These are phyloP conservation scores for Filobasidium wieringae DNA, from an alignment of 768 basidiomycete genomes.

Conservation along the genomic window DNA sequence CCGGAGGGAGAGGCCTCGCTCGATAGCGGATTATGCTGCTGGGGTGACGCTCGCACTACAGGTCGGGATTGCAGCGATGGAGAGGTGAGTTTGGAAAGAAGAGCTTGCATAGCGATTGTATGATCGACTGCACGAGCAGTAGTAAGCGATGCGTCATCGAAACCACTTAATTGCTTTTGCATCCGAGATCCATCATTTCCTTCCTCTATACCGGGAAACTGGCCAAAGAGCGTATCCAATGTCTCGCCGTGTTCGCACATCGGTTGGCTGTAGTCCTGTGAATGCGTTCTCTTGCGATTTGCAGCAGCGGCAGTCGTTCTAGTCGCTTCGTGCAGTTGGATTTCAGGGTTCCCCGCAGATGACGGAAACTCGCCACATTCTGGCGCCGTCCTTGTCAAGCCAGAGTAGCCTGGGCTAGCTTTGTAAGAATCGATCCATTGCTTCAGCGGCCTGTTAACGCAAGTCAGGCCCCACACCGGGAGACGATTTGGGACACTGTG, in stretches of 20 bases:
- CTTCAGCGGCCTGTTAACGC: not conserved
- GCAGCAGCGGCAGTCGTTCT: too few relatives aligned
- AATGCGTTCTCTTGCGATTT: too few relatives aligned
- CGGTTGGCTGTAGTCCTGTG: too few relatives aligned
- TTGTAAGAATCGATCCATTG: not conserved
- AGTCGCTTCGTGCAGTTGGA: too few relatives aligned
- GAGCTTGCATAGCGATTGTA: constrained; percentile 4
- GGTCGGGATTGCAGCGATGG: not conserved
- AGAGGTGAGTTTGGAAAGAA: constrained; percentile 1
- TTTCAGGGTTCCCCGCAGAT: too few relatives aligned
- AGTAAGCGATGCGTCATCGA: not conserved
- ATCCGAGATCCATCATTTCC: not conserved
- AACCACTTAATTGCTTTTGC: not conserved
- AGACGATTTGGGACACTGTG: not conserved
- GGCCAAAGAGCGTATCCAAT: not conserved
- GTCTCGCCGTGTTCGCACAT: not conserved
- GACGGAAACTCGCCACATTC: too few relatives aligned
- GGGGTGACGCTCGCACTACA: not conserved
- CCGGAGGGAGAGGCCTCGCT: not conserved
- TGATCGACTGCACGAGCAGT: not conserved
- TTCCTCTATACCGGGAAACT: not conserved
- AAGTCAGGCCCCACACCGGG: not conserved
- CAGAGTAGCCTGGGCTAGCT: too few relatives aligned
- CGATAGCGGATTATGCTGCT: not conserved
- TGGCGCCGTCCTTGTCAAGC: too few relatives aligned